Conservation (phyloP, 495 filamentous ascomycete genomes). For the Xylaria nigripes region DNA sequence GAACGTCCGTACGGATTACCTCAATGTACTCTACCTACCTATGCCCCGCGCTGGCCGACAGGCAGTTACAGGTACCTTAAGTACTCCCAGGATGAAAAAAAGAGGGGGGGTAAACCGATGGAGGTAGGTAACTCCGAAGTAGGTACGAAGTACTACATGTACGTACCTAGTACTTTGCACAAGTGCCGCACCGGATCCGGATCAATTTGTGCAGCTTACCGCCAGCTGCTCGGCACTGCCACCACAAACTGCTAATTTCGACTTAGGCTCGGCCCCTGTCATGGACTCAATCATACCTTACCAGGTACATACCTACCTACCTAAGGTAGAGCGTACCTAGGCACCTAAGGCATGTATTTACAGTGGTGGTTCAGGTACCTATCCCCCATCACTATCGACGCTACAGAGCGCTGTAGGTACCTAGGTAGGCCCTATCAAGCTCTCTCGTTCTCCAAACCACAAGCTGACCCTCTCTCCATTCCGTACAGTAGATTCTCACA, state of each 20-base stretch:
- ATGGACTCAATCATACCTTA: no score
- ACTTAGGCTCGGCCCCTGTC: neutral
- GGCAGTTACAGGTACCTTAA: no score
- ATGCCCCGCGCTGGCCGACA: neutral
- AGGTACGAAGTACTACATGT: neutral
- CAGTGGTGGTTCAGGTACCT: neutral
- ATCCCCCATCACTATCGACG: neutral
- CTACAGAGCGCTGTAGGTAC: neutral
- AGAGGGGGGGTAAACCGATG: neutral
- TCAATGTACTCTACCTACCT: neutral
- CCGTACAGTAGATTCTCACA: slow-evolving; percentile 2
- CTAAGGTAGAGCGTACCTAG: neutral
- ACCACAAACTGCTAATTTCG: neutral
- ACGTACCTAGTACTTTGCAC: neutral
- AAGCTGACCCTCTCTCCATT: slow-evolving; percentile 7
- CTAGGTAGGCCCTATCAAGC: neutral
- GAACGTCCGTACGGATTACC: no score
- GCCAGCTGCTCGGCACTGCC: neutral
- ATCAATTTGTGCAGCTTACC: neutral
- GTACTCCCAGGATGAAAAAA: neutral
- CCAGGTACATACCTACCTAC: neutral
- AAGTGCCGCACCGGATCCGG: neutral
- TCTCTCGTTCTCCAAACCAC: slow-evolving; percentile 2
- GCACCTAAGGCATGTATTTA: neutral
- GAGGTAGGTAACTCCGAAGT: neutral